A percentile compares a stretch with the other conserved stretches of the same genome.
phyloP scores from a whole-genome alignment of 306 rosid species.

The Cercis canadensis region DNA sequence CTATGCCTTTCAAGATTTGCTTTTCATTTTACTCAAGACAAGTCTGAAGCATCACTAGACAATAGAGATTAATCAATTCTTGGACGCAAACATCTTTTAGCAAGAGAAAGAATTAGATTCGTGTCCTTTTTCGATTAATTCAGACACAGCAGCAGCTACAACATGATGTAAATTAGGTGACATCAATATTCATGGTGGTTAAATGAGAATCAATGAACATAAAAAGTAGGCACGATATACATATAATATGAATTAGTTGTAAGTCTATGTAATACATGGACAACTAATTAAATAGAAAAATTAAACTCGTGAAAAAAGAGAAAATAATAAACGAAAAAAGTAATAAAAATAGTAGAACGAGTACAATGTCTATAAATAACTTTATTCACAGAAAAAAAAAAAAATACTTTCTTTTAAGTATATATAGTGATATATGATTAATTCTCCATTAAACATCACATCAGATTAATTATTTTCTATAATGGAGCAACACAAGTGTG shows the following conservation, averaged over 20 bases:
- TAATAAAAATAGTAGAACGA: no score
- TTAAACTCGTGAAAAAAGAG: no score
- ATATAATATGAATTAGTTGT: no score
- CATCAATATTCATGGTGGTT: neutral
- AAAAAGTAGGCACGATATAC: neutral
- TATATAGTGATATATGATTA: no score
- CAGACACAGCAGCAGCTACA: no score
- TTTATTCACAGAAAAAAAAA: no score
- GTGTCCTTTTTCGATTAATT: neutral
- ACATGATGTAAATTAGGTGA: no score
- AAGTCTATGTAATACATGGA: no score
- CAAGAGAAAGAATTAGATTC: neutral
- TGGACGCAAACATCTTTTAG: slow-evolving; percentile 2
- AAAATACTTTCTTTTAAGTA: no score
- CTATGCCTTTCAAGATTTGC: neutral
- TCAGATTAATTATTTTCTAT: neutral
- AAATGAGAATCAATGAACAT: neutral
- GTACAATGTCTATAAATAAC: no score
- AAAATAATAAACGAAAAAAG: no score
- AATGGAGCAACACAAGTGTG: neutral
- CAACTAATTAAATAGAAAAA: no score
- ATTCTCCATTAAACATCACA: neutral
- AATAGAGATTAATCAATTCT: neutral
- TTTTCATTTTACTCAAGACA: neutral
- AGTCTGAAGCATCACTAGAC: neutral